Evolutionary conservation across 139 green algal genomes (phyloP).

Genomic region (Nannochloris sp.): DNA sequence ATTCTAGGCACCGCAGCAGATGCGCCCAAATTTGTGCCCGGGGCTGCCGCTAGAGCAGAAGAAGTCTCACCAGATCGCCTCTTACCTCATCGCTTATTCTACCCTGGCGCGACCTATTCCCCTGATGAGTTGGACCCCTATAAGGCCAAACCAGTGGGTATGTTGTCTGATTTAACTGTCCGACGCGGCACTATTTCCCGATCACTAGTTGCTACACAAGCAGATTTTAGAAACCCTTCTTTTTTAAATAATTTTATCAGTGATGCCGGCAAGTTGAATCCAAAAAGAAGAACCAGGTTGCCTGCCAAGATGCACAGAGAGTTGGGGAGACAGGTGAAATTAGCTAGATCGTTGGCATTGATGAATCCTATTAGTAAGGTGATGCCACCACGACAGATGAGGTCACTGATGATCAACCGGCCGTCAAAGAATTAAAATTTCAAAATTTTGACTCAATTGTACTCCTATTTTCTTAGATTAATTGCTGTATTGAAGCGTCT

Average conservation of each 20-base stretch:
- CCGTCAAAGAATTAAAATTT: background rate
- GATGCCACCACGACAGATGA: background rate
- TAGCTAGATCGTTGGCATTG: background rate
- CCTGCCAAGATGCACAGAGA: slow-evolving; percentile 26
- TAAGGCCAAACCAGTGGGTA: background rate
- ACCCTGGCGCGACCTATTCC: slow-evolving; percentile 16
- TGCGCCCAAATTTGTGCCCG: slow-evolving; percentile 10
- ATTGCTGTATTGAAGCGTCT: background rate
- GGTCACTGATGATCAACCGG: background rate
- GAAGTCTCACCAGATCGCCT: slow-evolving; percentile 24
- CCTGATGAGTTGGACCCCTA: slow-evolving; percentile 32
- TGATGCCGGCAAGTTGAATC: slow-evolving; percentile 19
- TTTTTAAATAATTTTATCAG: slow-evolving; percentile 23
- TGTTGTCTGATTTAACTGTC: slow-evolving; percentile 1
- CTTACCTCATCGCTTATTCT: slow-evolving; percentile 35
- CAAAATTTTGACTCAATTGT: background rate
- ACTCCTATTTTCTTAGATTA: too few species aligned
- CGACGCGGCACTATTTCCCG: background rate
- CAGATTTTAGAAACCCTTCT: slow-evolving; percentile 28
- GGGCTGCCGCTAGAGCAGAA: background rate
- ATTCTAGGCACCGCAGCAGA: slow-evolving; percentile 23
- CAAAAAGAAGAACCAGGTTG: slow-evolving; percentile 11
- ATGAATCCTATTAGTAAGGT: background rate
- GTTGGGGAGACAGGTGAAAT: slow-evolving; percentile 16
- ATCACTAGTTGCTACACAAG: background rate